phyloP scores from a whole-genome alignment of 352 stramenopile genomes.

The Globisporangium iwayamae region DNA sequence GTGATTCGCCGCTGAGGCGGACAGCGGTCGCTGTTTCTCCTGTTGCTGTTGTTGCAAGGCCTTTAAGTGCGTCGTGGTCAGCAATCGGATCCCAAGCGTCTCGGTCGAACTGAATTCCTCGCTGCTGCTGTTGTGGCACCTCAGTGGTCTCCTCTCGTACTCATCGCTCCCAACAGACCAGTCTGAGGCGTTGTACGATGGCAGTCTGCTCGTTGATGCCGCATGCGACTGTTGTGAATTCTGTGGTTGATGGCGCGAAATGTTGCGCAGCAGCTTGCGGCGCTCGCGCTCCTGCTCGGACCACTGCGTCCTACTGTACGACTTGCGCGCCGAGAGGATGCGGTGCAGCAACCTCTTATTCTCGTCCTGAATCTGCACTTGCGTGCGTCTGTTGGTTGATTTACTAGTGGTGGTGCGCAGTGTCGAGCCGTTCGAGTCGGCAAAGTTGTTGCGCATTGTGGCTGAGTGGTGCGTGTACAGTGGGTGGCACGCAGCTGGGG shows the following conservation, averaged over 20 bases:
- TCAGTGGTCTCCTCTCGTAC: not conserved
- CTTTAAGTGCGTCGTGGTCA: not conserved
- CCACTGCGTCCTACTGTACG: conserved; percentile 36
- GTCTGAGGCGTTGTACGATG: conserved; percentile 1
- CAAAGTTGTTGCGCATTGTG: conserved; percentile 51
- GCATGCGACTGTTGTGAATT: not conserved
- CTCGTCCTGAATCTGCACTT: conserved; percentile 41
- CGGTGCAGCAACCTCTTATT: conserved; percentile 49
- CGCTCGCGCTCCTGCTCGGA: conserved; percentile 39
- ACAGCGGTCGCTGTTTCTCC: not conserved
- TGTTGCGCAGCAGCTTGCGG: conserved; percentile 32
- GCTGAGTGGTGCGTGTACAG: conserved; percentile 42
- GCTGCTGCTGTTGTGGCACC: conserved; percentile 3
- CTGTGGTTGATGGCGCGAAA: conserved; percentile 29
- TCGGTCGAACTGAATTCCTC: not conserved
- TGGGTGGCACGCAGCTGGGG: conserved; percentile 31
- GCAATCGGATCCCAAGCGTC: not conserved
- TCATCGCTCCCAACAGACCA: not conserved
- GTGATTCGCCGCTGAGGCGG: not conserved
- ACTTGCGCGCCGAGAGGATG: conserved; percentile 42
- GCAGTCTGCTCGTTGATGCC: conserved; percentile 18
- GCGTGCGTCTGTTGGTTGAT: conserved; percentile 22
- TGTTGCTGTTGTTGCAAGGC: not conserved
- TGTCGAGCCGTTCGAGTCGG: conserved; percentile 33
- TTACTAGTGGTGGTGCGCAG: conserved; percentile 17